These are phyloP conservation scores for Prasinococcaceae sp. DNA, from an alignment of 139 green algal species.

Conservation along the genomic window DNA sequence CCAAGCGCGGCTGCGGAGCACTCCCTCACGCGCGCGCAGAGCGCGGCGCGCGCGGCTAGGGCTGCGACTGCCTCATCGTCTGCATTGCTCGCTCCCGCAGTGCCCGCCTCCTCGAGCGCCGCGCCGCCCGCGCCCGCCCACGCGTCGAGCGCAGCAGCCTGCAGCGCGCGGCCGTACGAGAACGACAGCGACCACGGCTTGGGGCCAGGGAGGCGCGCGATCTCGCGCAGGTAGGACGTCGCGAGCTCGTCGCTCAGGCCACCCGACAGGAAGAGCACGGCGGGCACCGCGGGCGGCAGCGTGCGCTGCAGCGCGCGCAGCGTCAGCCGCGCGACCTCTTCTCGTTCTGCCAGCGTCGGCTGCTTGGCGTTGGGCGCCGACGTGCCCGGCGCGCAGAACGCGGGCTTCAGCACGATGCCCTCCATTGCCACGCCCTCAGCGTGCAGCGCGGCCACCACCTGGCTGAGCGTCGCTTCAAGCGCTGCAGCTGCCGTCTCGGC, in stretches of 20 bases:
- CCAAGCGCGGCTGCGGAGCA: no score
- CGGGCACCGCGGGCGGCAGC: constrained; percentile 68
- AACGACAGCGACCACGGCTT: constrained; percentile 82
- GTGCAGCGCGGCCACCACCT: constrained; percentile 34
- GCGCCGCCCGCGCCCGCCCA: no score
- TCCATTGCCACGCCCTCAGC: constrained; percentile 47
- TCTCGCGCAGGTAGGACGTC: constrained; percentile 70
- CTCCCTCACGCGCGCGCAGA: no score
- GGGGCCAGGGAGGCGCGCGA: constrained; percentile 38
- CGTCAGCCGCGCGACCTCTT: constrained; percentile 55
- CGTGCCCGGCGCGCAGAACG: constrained; percentile 66
- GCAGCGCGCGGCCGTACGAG: constrained; percentile 80
- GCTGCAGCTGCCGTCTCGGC: constrained; percentile 40
- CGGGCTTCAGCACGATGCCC: constrained; percentile 76
- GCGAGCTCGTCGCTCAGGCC: constrained; percentile 64
- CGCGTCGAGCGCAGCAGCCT: no score
- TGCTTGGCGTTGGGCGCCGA: constrained; percentile 10
- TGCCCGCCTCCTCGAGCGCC: no score
- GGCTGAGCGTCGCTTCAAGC: constrained; percentile 18
- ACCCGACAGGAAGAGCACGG: constrained; percentile 89
- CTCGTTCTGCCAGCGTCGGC: constrained; percentile 12
- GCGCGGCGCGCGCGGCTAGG: no score
- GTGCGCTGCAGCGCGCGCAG: constrained; percentile 59
- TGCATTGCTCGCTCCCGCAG: no score
- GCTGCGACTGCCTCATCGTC: no score